Evolutionary conservation across 2,329 filamentous ascomycete species (phyloP).

Genomic region (Hymenoscyphus salicellus): DNA sequence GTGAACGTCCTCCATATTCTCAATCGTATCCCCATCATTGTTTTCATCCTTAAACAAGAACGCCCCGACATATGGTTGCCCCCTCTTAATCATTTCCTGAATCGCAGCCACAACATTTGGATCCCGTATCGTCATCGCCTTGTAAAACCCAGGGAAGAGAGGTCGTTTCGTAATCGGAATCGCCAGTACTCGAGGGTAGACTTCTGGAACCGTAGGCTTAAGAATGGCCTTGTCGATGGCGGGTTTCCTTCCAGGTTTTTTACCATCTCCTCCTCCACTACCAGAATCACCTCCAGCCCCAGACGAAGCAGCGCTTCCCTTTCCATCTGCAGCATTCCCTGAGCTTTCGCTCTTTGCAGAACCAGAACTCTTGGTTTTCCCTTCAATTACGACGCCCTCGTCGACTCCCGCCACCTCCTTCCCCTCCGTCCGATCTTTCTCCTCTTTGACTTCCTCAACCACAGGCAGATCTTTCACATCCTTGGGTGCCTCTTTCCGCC

Average conservation of each 20-base stretch:
- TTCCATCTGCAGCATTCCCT: conserved; percentile 29
- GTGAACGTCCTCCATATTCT: conserved; percentile 85
- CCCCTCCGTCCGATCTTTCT: conserved; percentile 40
- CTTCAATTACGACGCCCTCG: conserved; percentile 44
- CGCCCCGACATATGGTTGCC: conserved; percentile 94
- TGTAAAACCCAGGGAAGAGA: conserved; percentile 96
- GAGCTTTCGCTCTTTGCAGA: conserved; percentile 23
- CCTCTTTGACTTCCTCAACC: conserved; percentile 41
- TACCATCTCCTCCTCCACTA: conserved; percentile 58
- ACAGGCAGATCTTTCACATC: conserved; percentile 40
- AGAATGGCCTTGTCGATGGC: conserved; percentile 72
- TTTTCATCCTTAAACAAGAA: conserved; percentile 97
- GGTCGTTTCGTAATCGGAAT: conserved; percentile 93
- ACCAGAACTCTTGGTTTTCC: conserved; percentile 32
- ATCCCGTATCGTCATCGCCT: conserved; percentile 94
- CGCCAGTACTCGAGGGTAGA: conserved; percentile 96
- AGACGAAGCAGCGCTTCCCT: conserved; percentile 29
- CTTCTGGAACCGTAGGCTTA: conserved; percentile 86
- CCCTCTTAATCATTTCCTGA: conserved; percentile 92
- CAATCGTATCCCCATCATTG: conserved; percentile 89
- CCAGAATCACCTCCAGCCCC: conserved; percentile 30
- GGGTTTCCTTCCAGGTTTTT: conserved; percentile 62
- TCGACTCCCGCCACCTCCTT: conserved; percentile 38
- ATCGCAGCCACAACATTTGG: conserved; percentile 88
- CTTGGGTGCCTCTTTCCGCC: conserved; percentile 42